Conservation (phyloP, 1,284 basidiomycete genomes). For the Chiua sp. region DNA sequence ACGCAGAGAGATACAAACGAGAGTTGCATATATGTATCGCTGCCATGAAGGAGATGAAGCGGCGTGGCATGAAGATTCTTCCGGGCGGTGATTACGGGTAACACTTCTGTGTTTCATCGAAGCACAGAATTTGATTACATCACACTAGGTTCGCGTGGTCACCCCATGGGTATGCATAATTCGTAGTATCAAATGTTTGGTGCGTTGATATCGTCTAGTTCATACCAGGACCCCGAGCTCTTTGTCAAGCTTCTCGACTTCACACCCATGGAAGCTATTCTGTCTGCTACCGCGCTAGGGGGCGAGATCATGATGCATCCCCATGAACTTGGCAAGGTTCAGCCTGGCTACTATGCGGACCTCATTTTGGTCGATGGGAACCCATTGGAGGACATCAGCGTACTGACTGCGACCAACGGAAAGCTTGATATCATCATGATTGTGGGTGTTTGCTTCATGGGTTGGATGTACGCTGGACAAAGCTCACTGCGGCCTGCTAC, state of each 20-base stretch:
- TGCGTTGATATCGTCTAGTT: slow-evolving; percentile 22
- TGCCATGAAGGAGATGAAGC: slow-evolving; percentile 40
- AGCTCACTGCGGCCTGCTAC: slow-evolving; percentile 8
- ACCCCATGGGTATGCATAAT: slow-evolving; percentile 33
- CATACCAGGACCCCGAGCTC: slow-evolving; percentile 42
- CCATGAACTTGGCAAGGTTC: slow-evolving; percentile 42
- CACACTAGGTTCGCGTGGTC: slow-evolving; percentile 40
- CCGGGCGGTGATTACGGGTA: slow-evolving; percentile 40
- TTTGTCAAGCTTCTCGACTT: slow-evolving; percentile 42
- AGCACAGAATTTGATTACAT: background rate
- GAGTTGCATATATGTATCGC: slow-evolving; percentile 39
- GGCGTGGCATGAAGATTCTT: slow-evolving; percentile 38
- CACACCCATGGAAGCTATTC: slow-evolving; percentile 42
- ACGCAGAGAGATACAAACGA: slow-evolving; percentile 30
- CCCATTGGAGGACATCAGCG: slow-evolving; percentile 38
- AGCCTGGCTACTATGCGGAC: slow-evolving; percentile 41
- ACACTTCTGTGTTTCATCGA: background rate
- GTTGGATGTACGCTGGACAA: too few species aligned
- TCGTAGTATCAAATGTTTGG: background rate
- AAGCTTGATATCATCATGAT: slow-evolving; percentile 38
- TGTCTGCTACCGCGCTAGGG: slow-evolving; percentile 41
- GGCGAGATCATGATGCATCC: slow-evolving; percentile 42
- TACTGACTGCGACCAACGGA: slow-evolving; percentile 35
- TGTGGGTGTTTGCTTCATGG: slow-evolving; percentile 14
- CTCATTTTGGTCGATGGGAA: slow-evolving; percentile 40